Percentiles rank a stretch among this genome's conserved stretches.
phyloP scores from a whole-genome alignment of 805 yeast genomes.

The Starmerella bacillaris region DNA sequence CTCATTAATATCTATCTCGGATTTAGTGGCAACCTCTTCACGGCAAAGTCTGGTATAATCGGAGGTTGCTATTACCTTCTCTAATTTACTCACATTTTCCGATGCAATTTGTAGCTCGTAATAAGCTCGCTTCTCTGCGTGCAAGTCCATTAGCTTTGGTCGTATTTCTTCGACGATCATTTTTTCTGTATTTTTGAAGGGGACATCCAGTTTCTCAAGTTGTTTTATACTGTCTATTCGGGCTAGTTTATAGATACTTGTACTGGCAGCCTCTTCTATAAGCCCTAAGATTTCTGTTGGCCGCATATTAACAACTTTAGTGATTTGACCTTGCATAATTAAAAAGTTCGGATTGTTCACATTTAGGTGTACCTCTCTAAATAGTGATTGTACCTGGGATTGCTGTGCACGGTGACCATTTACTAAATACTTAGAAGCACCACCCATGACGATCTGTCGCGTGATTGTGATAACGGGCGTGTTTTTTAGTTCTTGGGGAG shows the following conservation, averaged over 20 bases:
- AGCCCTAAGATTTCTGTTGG: constrained; percentile 76
- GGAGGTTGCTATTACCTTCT: constrained; percentile 60
- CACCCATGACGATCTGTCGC: constrained; percentile 78
- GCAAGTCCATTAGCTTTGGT: constrained; percentile 68
- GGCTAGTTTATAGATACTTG: constrained; percentile 85
- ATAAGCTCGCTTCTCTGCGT: constrained; percentile 65
- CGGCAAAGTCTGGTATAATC: constrained; percentile 29
- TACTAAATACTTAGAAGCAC: constrained; percentile 75
- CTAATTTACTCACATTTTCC: constrained; percentile 55
- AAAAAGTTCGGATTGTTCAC: constrained; percentile 93
- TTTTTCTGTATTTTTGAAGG: constrained; percentile 56
- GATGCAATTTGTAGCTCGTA: constrained; percentile 76
- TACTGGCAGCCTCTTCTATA: constrained; percentile 97
- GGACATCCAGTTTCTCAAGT: constrained; percentile 77
- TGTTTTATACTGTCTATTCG: constrained; percentile 82
- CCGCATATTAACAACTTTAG: constrained; percentile 91
- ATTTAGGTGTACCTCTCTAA: constrained; percentile 87
- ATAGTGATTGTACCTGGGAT: constrained; percentile 70
- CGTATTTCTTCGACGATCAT: constrained; percentile 73
- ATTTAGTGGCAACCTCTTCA: too few species aligned
- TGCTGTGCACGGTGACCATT: constrained; percentile 96
- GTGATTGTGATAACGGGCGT: constrained; percentile 61
- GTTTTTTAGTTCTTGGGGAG: constrained; percentile 78
- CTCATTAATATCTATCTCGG: too few species aligned
- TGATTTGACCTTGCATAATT: constrained; percentile 97